Base-by-base conservation (phyloP, 2,329 filamentous ascomycete genomes). In the Dendrostoma leiphaemia region DNA sequence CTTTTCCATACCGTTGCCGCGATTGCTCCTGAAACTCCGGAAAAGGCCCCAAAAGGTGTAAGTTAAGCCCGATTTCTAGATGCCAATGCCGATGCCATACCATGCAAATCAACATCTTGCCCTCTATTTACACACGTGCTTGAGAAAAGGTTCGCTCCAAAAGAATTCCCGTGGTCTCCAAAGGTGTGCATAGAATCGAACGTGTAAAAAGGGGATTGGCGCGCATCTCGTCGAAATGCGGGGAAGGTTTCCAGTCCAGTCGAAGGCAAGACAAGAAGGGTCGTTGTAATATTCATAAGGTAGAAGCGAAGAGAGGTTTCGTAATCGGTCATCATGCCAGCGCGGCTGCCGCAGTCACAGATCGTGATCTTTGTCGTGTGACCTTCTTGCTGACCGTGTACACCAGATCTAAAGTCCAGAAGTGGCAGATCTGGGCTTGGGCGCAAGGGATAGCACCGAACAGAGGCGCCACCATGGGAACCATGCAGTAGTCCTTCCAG, bases 321-420 rank as follows among this genome's bases (percentile, higher is more conserved):
- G 23, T 55, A 48, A 56, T 49, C 41, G 41, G 24, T 53, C 46
- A 21, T 62, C 51, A 62, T 59, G 59, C 53, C 37, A 61, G 45
- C 47, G 48, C 54, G 40, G 60, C 59, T 45, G 53, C 69, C 40
- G 69, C 71, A 15, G 48, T 51, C 48, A 74, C 58, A 3, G 75
- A 74, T 55, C 76, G 76, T 29, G 73, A 69, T 59, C 77, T 70
- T 66, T 80, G 74, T 54, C 81, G 71, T 2, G 77, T 81, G 62
- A 83, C 80, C 66, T 90, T 90, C 69, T 85, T 83, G 72, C 85
- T 89, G 63, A 90, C 86, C 0, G 83, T 81, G 69, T 90, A 90
- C 10, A 86, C 83, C 60, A 90, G 67, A 53, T 87, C 77, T 31
- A 85, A 73, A 0, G 84, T 88, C 80, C 85, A 90, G 64, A 90